These are phyloP conservation scores for Phytophthora idaei DNA, from an alignment of 352 stramenopile genomes.

Conservation along the genomic window DNA sequence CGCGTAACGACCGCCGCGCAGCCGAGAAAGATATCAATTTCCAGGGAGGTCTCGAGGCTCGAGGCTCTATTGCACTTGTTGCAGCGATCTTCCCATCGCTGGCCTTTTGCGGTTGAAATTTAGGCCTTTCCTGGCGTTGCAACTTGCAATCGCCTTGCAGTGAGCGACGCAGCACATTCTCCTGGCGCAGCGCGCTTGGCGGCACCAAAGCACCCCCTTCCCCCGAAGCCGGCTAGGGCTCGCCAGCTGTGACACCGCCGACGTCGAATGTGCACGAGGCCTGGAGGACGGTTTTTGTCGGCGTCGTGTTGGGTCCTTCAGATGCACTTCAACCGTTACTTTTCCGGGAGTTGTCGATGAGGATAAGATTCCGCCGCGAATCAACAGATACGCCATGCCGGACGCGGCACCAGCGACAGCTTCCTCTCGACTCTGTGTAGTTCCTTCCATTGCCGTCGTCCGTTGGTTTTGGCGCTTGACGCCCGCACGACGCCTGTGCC, in stretches of 20 bases:
- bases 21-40: conserved; percentile 11
- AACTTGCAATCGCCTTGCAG: conserved; percentile 1
- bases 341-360: conserved; percentile 8
- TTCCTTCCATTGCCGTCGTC: not conserved
- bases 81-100: conserved; percentile 25
- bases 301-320: conserved; percentile 13
- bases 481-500: not conserved
- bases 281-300: conserved; percentile 20
- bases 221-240: conserved; percentile 4
- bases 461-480: no score
- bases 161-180: conserved; percentile 19
- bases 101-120: conserved; percentile 7
- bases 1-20: conserved; percentile 18
- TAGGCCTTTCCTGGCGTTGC: conserved; percentile 4
- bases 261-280: conserved; percentile 23
- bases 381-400: conserved; percentile 20
- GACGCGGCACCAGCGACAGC: not conserved
- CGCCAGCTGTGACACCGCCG: conserved; percentile 23
- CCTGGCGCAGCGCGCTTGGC: conserved; percentile 6
- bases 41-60: not conserved
- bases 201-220: conserved; percentile 7
- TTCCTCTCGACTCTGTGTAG: not conserved
- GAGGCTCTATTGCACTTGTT: not conserved
- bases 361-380: conserved; percentile 25
- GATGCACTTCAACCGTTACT: conserved; percentile 31